Percentiles rank a stretch among this genome's conserved stretches.
Evolutionary conservation across 331 rosid species (phyloP).

Genomic region (Spiraea crenata): DNA sequence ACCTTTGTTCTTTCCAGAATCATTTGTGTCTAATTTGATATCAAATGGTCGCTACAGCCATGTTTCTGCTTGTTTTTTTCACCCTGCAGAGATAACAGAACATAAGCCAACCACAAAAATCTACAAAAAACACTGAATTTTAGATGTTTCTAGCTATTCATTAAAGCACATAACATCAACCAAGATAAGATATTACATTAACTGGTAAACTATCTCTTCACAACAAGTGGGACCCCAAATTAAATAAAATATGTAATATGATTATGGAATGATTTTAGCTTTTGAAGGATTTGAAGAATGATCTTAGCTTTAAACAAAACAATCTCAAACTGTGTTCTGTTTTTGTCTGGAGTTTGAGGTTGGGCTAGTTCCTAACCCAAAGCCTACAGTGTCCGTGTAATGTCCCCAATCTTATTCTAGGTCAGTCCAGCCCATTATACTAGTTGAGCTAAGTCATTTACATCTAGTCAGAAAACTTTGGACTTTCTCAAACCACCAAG

Average conservation of each 20-base stretch:
- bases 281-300: no score
- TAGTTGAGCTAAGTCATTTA: background rate
- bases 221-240: background rate
- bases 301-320: no score
- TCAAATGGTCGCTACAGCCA: slow-evolving; percentile 93
- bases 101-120: slow-evolving; percentile 5
- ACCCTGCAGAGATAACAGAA: slow-evolving; percentile 43
- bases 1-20: slow-evolving; percentile 83
- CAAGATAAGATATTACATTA: background rate
- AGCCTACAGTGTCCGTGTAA: no score
- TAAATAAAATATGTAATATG: no score
- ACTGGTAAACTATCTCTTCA: no score
- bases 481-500: background rate
- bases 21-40: slow-evolving; percentile 88
- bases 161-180: background rate
- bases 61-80: slow-evolving; percentile 98
- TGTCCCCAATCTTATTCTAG: no score
- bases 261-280: background rate
- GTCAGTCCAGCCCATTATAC: no score
- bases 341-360: no score
- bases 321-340: no score
- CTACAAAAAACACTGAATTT: background rate
- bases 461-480: background rate
- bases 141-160: background rate
- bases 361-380: no score